Conservation (phyloP, 2,329 filamentous ascomycete species). For the Fusarium mundagurra region DNA sequence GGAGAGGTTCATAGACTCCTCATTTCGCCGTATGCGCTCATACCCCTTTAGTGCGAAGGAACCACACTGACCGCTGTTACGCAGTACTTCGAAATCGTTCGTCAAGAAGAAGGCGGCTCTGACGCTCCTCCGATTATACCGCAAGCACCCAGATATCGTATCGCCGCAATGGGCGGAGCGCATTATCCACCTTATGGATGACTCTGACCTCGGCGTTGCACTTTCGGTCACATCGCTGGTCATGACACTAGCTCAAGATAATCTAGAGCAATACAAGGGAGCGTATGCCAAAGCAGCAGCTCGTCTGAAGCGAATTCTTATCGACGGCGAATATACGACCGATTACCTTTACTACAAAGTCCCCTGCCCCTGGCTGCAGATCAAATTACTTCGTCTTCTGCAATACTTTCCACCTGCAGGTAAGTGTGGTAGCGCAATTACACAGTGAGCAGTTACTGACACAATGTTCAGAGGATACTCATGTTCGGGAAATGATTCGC, state of each 20-base stretch:
- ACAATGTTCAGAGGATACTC: constrained; percentile 78
- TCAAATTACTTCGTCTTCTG: constrained; percentile 89
- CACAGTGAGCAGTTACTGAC: background rate
- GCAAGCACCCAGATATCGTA: constrained; percentile 92
- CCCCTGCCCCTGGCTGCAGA: constrained; percentile 98
- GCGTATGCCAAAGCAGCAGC: constrained; percentile 94
- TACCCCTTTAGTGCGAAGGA: background rate
- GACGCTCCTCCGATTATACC: constrained; percentile 90
- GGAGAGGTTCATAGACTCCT: constrained; percentile 91
- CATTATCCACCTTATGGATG: constrained; percentile 99
- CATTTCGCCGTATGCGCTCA: constrained; percentile 83
- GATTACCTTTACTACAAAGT: constrained; percentile 99
- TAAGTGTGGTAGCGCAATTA: constrained; percentile 53
- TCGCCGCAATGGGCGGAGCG: constrained; percentile 97
- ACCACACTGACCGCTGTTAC: constrained; percentile 8
- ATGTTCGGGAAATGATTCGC: constrained; percentile 90
- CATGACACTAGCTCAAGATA: constrained; percentile 93
- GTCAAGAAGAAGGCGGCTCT: constrained; percentile 99
- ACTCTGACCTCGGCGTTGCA: constrained; percentile 90
- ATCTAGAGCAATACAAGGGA: constrained; percentile 92
- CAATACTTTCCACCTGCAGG: constrained; percentile 97
- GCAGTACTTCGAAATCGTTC: constrained; percentile 83
- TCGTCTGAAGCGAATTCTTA: constrained; percentile 85
- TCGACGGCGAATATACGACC: constrained; percentile 87
- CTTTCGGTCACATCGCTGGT: constrained; percentile 95